Evolutionary conservation across 2,329 filamentous ascomycete genomes (phyloP).

Genomic region (Fusarium palustre): DNA sequence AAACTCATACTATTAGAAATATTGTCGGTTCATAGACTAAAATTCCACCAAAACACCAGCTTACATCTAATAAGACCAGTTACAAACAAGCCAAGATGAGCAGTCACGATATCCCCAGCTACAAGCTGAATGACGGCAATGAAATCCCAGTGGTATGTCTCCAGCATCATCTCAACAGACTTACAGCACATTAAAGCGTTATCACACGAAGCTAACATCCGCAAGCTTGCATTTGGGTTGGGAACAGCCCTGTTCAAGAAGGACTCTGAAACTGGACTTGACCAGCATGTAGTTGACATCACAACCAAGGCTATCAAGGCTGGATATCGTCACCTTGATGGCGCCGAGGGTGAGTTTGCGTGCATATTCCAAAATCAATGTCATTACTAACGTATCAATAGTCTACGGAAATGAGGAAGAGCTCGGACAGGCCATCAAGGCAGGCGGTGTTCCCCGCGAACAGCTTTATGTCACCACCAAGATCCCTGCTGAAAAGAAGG

Average conservation of each 20-base stretch:
- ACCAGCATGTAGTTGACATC: slow-evolving; percentile 63
- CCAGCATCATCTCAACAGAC: background rate
- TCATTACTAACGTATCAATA: slow-evolving; percentile 43
- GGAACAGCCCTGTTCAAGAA: slow-evolving; percentile 74
- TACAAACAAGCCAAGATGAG: slow-evolving; percentile 21
- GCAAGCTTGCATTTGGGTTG: slow-evolving; percentile 75
- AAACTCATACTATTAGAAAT: background rate
- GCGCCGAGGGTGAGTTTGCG: slow-evolving; percentile 71
- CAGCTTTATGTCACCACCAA: slow-evolving; percentile 77
- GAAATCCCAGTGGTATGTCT: slow-evolving; percentile 74
- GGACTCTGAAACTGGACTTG: slow-evolving; percentile 61
- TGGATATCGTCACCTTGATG: slow-evolving; percentile 80
- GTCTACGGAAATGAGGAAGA: slow-evolving; percentile 75
- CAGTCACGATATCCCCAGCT: slow-evolving; percentile 59
- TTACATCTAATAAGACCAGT: background rate
- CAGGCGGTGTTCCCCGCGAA: slow-evolving; percentile 71
- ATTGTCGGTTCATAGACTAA: no score
- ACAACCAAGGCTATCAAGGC: slow-evolving; percentile 73
- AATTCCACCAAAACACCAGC: background rate
- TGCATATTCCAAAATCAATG: no score
- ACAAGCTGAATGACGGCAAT: slow-evolving; percentile 80
- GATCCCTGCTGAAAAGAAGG: slow-evolving; percentile 57
- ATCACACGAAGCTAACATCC: slow-evolving; percentile 3
- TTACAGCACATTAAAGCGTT: background rate
- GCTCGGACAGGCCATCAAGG: slow-evolving; percentile 77